Base-by-base conservation (phyloP, 441 rosid species). In the Populus hybrid region DNA sequence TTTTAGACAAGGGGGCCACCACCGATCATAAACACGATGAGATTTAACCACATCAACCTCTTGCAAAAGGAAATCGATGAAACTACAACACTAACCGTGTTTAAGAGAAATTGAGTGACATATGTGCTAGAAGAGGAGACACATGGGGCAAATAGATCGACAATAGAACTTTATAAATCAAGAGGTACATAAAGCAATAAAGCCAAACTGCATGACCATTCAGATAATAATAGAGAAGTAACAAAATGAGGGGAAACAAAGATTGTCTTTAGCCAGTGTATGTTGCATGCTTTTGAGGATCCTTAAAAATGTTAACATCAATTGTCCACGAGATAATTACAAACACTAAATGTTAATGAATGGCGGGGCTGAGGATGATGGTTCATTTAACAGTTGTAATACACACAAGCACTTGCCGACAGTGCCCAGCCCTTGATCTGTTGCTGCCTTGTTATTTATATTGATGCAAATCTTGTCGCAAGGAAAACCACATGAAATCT, bases 401-500 rank as follows among this genome's bases (percentile, higher is more conserved):
- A 69, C 73, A 73, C 79, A 83, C 77, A 79, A 73, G 73, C 74
- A 14, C 24, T 11, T 72, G 69, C 63, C 36, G 61, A 26, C 35
- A 72, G 36, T 20, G 20, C n/a, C 16, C 61, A 0, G 61, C 61
- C 8, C 61, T 54, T 54, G 61, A 6, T 16, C 61, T 54, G 61
- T 54, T 54, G 18, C 61, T 54, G 61, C 61, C 34, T 24, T 11
- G 5, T 76, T 67, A 54, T 46, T 67, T 28, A 76, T n/a, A 69
- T 24, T 12, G 36, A 80, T 59, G 80, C 73, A 79, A 38, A 66
- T 77, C 74, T 69, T 65, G 35, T 63, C 73, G 69, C 77, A 46
- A 72, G 74, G 50, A 73, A 78, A 84, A 78, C 81, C 81, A 76
- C 54, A 70, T 67, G 79, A 78, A 80, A 77, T 76, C 67, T 78